phyloP scores from a whole-genome alignment of 176 grass and related monocot genomes.

The Carex kokanica region DNA sequence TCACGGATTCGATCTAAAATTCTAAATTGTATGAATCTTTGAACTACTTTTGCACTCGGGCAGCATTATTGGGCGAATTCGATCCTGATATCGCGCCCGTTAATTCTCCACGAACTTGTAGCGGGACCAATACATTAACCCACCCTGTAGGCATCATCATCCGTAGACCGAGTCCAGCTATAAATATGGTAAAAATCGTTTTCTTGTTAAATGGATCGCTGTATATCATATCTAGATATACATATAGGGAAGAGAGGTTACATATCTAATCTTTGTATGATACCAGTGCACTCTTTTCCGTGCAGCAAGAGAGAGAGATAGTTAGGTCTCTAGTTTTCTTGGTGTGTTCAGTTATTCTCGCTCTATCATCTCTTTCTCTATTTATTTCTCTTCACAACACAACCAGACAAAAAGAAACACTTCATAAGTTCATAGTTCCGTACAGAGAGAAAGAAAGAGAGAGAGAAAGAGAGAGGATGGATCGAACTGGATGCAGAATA shows the following conservation, averaged over 20 bases:
- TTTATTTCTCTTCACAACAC: background rate
- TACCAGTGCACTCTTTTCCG: background rate
- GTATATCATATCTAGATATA: background rate
- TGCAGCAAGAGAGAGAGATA: slow-evolving; percentile 9
- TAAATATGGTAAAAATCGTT: background rate
- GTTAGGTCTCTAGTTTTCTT: slow-evolving; percentile 29
- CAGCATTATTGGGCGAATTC: background rate
- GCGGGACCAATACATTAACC: background rate
- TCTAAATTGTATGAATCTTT: too few species aligned
- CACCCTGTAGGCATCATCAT: background rate
- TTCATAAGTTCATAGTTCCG: background rate
- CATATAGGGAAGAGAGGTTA: background rate
- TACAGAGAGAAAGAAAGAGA: background rate
- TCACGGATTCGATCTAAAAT: too few species aligned
- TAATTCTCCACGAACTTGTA: background rate
- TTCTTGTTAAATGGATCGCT: background rate
- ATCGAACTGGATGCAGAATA: background rate
- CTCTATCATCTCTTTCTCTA: slow-evolving; percentile 12
- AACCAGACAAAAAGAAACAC: background rate
- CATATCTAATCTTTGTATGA: slow-evolving; percentile 17
- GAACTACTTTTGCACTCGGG: too few species aligned
- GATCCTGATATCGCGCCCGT: background rate
- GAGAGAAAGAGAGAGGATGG: slow-evolving; percentile 13
- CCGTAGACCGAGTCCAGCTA: background rate
- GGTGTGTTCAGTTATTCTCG: slow-evolving; percentile 14